Evolutionary conservation across 306 rosid species (phyloP).

Genomic region (Mucuna pruriens): DNA sequence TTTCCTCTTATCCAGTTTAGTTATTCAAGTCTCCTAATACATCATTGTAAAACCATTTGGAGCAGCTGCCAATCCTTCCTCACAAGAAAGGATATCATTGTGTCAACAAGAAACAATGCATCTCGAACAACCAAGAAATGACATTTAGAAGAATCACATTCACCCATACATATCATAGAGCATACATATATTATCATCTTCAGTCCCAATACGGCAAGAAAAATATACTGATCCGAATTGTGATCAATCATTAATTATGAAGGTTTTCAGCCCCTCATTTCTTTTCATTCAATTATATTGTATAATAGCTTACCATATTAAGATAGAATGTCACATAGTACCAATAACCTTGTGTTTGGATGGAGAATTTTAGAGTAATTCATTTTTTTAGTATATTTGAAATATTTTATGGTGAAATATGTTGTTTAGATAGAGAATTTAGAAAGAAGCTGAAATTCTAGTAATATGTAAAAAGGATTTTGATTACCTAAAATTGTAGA

Average conservation of each 20-base stretch:
- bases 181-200: slow-evolving; percentile 2
- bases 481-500: no score
- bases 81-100: slow-evolving; percentile 5
- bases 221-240: not conserved
- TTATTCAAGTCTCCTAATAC: not conserved
- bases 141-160: slow-evolving; percentile 22
- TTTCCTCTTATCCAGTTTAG: not conserved
- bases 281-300: not conserved
- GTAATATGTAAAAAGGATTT: no score
- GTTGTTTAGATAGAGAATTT: no score
- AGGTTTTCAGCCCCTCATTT: not conserved
- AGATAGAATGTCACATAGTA: not conserved
- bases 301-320: slow-evolving; percentile 15
- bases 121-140: slow-evolving; percentile 1
- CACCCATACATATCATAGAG: slow-evolving; percentile 23
- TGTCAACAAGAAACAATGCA: slow-evolving; percentile 17
- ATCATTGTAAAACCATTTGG: slow-evolving; percentile 22
- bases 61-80: slow-evolving; percentile 10
- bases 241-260: slow-evolving; percentile 22
- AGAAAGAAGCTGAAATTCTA: no score
- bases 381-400: no score
- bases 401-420: no score
- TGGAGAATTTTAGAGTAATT: no score
- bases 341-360: no score
- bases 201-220: not conserved